Evolutionary conservation across 116 monocot species (phyloP).

Genomic region (Trichopus zeylanicus): DNA sequence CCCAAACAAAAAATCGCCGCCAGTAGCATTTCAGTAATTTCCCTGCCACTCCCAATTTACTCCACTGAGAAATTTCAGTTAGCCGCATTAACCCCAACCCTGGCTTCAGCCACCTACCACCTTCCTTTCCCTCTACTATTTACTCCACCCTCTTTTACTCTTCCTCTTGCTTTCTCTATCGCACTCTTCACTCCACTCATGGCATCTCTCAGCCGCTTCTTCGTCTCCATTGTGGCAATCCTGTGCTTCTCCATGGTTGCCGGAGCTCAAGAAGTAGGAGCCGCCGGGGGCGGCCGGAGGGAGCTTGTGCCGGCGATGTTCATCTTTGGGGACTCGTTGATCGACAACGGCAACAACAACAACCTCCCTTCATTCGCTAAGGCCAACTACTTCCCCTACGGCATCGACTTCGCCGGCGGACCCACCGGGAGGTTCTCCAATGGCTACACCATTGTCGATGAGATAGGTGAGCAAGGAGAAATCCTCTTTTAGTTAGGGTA

Average conservation of each 20-base stretch:
- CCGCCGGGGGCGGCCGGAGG: slow-evolving; percentile 2
- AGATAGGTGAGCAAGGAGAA: slow-evolving; percentile 51
- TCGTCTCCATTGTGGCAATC: not conserved
- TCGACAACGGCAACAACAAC: slow-evolving; percentile 94
- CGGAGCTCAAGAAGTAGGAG: not conserved
- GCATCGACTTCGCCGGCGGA: slow-evolving; percentile 78
- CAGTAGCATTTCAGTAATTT: too few relatives aligned
- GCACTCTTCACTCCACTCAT: not conserved
- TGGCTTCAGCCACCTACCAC: slow-evolving; percentile 4
- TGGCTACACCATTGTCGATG: slow-evolving; percentile 86
- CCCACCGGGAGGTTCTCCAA: slow-evolving; percentile 95
- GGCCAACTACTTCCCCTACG: slow-evolving; percentile 92
- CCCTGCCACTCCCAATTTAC: too few relatives aligned
- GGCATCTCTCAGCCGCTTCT: not conserved
- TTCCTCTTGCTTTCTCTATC: not conserved
- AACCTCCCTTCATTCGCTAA: slow-evolving; percentile 72
- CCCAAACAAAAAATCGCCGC: too few relatives aligned
- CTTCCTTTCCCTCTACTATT: not conserved
- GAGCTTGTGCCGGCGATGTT: slow-evolving; percentile 83
- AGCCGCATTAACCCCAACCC: slow-evolving; percentile 12
- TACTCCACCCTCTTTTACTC: not conserved
- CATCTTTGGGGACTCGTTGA: slow-evolving; percentile 89
- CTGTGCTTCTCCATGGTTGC: not conserved
- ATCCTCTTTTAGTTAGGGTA: too few relatives aligned
- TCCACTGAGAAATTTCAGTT: too few relatives aligned